A percentile compares a stretch with the other conserved stretches of the same genome.
These are phyloP conservation scores for Phytophthora uliginosa DNA, from an alignment of 352 stramenopile species.

Conservation along the genomic window DNA sequence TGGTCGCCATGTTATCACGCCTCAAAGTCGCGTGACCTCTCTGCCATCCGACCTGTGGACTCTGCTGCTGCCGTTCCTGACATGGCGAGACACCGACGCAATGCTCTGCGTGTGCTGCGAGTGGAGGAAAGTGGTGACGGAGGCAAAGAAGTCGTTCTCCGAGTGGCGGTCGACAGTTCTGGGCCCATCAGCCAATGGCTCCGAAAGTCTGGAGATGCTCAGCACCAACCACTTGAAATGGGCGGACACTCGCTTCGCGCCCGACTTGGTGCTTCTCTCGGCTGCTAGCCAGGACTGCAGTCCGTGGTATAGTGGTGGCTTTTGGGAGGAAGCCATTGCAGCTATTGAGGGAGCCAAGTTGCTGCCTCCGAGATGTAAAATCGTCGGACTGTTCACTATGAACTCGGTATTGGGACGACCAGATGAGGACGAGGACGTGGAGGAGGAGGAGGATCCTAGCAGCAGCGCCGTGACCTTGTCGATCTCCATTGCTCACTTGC, in stretches of 20 bases:
- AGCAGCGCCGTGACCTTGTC: slow-evolving; percentile 44
- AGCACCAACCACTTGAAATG: slow-evolving; percentile 39
- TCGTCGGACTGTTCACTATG: slow-evolving; percentile 51
- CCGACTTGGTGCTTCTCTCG: slow-evolving; percentile 50
- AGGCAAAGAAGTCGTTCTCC: slow-evolving; percentile 25
- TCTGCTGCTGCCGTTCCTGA: slow-evolving; percentile 53
- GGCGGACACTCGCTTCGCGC: slow-evolving; percentile 49
- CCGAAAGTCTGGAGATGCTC: slow-evolving; percentile 50
- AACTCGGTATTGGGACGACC: slow-evolving; percentile 36
- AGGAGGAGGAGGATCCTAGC: neutral
- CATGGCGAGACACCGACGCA: slow-evolving; percentile 54
- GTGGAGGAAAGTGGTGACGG: slow-evolving; percentile 33
- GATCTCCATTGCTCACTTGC: slow-evolving; percentile 52
- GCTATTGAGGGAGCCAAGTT: slow-evolving; percentile 46
- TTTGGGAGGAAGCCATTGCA: slow-evolving; percentile 50
- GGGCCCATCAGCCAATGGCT: slow-evolving; percentile 25
- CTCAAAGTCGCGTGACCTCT: slow-evolving; percentile 22
- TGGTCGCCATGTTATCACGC: slow-evolving; percentile 20
- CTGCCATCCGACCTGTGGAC: slow-evolving; percentile 59
- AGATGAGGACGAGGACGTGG: slow-evolving; percentile 1
- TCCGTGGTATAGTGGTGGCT: slow-evolving; percentile 43
- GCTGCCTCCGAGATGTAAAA: slow-evolving; percentile 47
- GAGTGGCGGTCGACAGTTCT: slow-evolving; percentile 58
- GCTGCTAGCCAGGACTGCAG: slow-evolving; percentile 36
- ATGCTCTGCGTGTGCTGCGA: slow-evolving; percentile 43